Evolutionary conservation across 495 filamentous ascomycete genomes (phyloP), one percentile per base, ranked within the genome.

Genomic region (Talaromyces stipitatus): DNA sequence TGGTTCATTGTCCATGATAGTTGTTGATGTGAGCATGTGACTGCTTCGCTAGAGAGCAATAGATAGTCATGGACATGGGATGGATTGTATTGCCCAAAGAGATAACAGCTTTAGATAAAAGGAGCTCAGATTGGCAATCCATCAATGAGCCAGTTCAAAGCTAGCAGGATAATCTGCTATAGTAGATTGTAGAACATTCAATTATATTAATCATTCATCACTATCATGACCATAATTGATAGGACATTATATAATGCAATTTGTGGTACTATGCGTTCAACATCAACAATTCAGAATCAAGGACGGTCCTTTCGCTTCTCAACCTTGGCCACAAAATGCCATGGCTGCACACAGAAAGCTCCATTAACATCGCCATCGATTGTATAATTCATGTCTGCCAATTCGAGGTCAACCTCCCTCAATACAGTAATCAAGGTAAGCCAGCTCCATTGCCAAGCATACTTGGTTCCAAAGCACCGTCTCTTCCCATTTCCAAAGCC

Each of bases 401-500:
- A 66, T 63, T 78, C 68, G 41, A 73, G 68, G 7, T 71, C 62
- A 46, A 76, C 70, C 14, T 77, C 69, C 57, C 69, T 71, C 41
- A 80, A 48, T 16, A 80, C 66, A 26, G 62, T 69, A 22, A 72
- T 69, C 9, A 79, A 55, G 0, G 69, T 69, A 46, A 71, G 64
- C 59, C 77, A 58, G 26, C 68, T 71, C 77, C 77, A 80, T 61
- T 86, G 79, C 82, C 79, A 84, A 3, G 86, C 86, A 73, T 83
- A 87, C 58, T 80, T 65, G 61, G 77, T 80, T 4, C 86, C 87
- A 46, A 85, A 79, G 58, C 87, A 90, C 60, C 78, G 77, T 33
- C 87, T 66, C 73, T 84, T 84, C 18, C 87, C 87, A 58, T 88
- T 88, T 2, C 87, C 87, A 55, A 87, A 90, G 33, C 74, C 75